These are phyloP conservation scores for Platanthera guangdongensis DNA, from an alignment of 106 monocot species.

Conservation along the genomic window DNA sequence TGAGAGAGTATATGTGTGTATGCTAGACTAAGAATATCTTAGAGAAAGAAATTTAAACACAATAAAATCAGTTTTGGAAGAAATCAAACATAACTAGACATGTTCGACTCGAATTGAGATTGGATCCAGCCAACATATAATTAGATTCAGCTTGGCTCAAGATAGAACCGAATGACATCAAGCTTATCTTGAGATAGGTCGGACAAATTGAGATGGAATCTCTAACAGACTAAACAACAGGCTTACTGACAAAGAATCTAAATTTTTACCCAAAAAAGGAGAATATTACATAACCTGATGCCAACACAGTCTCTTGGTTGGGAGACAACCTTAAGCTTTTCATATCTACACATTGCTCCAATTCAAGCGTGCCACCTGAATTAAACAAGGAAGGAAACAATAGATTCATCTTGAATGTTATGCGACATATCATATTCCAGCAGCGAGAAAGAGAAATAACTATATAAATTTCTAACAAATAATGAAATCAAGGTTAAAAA, in stretches of 20 bases:
- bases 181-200: too few relatives aligned
- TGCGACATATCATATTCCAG: not conserved
- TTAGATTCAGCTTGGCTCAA: too few relatives aligned
- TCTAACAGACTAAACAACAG: too few relatives aligned
- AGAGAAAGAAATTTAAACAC: too few relatives aligned
- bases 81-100: too few relatives aligned
- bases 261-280: not conserved
- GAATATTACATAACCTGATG: not conserved
- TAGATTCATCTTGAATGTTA: not conserved
- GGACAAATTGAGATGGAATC: too few relatives aligned
- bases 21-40: too few relatives aligned
- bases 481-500: not conserved
- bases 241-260: not conserved
- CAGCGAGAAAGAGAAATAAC: not conserved
- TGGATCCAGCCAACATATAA: too few relatives aligned
- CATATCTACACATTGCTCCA: not conserved
- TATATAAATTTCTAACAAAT: not conserved
- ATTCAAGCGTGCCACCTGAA: not conserved
- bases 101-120: too few relatives aligned
- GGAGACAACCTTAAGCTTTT: not conserved
- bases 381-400: not conserved
- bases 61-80: too few relatives aligned
- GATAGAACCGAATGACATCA: too few relatives aligned
- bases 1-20: too few relatives aligned
- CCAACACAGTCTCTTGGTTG: not conserved